Conservation (phyloP, 2,329 filamentous ascomycete species). For the Amauroascus verrucosus region DNA sequence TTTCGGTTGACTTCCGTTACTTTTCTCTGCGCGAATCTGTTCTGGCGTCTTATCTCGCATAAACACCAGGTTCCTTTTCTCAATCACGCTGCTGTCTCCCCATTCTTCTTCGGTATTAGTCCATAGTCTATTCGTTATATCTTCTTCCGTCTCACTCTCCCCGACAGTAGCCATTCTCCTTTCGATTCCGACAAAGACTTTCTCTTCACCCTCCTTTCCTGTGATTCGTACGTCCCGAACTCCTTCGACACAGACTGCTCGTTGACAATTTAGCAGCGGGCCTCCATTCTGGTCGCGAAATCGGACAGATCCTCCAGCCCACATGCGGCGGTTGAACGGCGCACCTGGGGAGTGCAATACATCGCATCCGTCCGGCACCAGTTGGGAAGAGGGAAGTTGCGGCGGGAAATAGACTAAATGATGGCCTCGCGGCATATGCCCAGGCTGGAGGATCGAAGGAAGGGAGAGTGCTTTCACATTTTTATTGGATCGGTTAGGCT, state of each 20-base stretch:
- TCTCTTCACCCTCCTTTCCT: constrained; percentile 43
- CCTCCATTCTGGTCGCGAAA: constrained; percentile 35
- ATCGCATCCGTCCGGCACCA: constrained; percentile 80
- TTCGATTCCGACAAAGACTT: constrained; percentile 53
- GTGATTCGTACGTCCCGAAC: constrained; percentile 43
- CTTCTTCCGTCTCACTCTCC: constrained; percentile 27
- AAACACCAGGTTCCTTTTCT: constrained; percentile 55
- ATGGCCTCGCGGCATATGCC: constrained; percentile 45
- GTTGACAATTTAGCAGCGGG: constrained; percentile 27
- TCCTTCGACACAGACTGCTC: constrained; percentile 38
- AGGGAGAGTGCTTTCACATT: constrained; percentile 20
- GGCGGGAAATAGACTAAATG: constrained; percentile 84
- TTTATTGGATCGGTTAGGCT: constrained; percentile 19
- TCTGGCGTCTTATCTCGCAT: constrained; percentile 43
- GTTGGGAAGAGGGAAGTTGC: constrained; percentile 47
- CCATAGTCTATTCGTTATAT: constrained; percentile 37
- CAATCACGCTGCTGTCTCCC: constrained; percentile 41
- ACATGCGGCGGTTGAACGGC: constrained; percentile 68
- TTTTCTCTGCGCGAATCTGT: constrained; percentile 23
- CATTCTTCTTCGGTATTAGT: constrained; percentile 33
- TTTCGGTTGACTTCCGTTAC: constrained; percentile 18
- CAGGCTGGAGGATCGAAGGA: constrained; percentile 26
- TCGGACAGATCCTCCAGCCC: constrained; percentile 68
- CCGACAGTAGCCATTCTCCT: constrained; percentile 39
- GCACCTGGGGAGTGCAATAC: constrained; percentile 61